phyloP scores from a whole-genome alignment of 2,329 filamentous ascomycete species.

The Fusarium sp. region DNA sequence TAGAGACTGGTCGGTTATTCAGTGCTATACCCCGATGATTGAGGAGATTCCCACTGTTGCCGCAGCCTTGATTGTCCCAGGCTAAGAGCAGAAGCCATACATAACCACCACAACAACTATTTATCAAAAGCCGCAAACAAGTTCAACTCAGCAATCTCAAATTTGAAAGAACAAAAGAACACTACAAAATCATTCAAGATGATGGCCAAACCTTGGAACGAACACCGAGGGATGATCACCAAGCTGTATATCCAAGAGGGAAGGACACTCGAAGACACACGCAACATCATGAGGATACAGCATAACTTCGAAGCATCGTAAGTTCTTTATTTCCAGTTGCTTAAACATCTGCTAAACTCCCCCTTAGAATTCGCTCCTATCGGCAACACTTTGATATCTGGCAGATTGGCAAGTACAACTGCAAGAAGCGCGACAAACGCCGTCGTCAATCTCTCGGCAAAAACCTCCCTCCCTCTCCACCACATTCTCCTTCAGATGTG shows the following conservation, averaged over 20 bases:
- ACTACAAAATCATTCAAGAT: slow-evolving; percentile 22
- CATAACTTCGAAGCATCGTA: slow-evolving; percentile 58
- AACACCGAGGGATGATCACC: slow-evolving; percentile 52
- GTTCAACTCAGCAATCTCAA: not conserved
- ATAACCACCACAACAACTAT: slow-evolving; percentile 1
- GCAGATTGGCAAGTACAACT: slow-evolving; percentile 61
- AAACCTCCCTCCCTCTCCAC: slow-evolving; percentile 31
- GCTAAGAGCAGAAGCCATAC: slow-evolving; percentile 21
- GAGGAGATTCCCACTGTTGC: slow-evolving; percentile 19
- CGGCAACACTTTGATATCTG: slow-evolving; percentile 60
- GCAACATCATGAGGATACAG: slow-evolving; percentile 52
- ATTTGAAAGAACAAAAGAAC: not conserved
- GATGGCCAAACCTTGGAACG: slow-evolving; percentile 60
- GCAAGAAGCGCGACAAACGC: slow-evolving; percentile 47
- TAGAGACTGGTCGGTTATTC: not conserved
- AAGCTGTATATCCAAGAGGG: slow-evolving; percentile 55
- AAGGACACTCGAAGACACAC: slow-evolving; percentile 56
- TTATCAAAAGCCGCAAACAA: not conserved
- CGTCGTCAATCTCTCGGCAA: slow-evolving; percentile 25
- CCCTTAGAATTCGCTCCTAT: slow-evolving; percentile 56
- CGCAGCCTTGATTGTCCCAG: slow-evolving; percentile 37
- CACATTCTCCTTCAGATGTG: slow-evolving; percentile 22
- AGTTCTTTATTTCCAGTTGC: slow-evolving; percentile 32
- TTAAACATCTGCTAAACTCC: slow-evolving; percentile 7
- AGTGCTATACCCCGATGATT: slow-evolving; percentile 29